These are phyloP conservation scores for Heterobasidion irregulare DNA, from an alignment of 1,284 basidiomycete species.

Conservation along the genomic window DNA sequence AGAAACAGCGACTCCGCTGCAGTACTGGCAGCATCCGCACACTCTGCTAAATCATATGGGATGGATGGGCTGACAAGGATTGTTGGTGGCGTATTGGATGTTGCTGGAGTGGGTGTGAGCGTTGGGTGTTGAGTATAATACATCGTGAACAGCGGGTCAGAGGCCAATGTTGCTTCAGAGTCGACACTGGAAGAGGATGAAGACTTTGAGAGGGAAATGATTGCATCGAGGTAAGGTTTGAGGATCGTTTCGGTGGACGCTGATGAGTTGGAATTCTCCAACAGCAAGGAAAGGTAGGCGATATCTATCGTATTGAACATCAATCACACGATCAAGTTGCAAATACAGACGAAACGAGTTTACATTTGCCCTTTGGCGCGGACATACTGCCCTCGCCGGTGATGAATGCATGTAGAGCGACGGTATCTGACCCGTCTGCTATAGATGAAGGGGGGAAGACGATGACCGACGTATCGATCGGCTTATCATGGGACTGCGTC, in stretches of 20 bases:
- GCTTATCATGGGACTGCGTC: conserved; percentile 1
- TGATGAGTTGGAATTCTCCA: conserved; percentile 16
- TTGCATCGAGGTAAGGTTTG: conserved; percentile 50
- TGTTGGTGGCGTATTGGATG: conserved; percentile 8
- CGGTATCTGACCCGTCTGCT: conserved; percentile 31
- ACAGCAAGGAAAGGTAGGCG: conserved; percentile 49
- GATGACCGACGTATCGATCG: conserved; percentile 65
- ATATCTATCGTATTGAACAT: conserved; percentile 35
- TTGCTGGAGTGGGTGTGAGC: conserved; percentile 7
- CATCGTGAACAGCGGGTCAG: conserved; percentile 38
- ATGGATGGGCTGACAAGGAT: conserved; percentile 32
- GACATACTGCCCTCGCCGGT: conserved; percentile 84
- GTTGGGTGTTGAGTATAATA: conserved; percentile 43
- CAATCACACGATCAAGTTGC: background rate
- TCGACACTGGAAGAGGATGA: conserved; percentile 7
- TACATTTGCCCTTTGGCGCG: conserved; percentile 79
- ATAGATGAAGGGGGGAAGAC: conserved; percentile 75
- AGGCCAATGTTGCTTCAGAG: background rate
- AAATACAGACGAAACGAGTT: conserved; percentile 16
- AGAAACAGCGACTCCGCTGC: conserved; percentile 59
- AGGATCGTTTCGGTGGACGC: conserved; percentile 39
- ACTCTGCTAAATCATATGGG: conserved; percentile 37
- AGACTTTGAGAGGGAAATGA: conserved; percentile 28
- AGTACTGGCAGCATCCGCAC: conserved; percentile 47
- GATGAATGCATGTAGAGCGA: conserved; percentile 62